Evolutionary conservation across 257 asterid genomes (phyloP).

Genomic region (Coffea canephora): DNA sequence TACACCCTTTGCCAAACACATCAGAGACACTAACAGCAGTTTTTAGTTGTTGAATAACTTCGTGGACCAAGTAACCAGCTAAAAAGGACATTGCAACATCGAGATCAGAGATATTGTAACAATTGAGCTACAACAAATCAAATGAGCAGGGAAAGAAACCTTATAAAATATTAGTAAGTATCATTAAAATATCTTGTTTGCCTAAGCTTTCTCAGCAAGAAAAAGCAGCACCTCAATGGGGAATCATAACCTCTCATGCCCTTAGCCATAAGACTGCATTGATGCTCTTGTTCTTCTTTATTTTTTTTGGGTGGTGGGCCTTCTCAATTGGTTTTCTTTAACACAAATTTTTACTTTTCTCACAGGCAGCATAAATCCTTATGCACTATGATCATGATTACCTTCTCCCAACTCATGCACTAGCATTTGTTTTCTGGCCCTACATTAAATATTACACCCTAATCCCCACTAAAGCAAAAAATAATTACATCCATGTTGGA

Average conservation of each 20-base stretch:
- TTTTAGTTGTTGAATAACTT: too few species aligned
- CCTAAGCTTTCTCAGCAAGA: neutral
- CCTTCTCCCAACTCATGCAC: slow-evolving; percentile 15
- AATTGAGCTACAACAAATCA: neutral
- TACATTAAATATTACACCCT: slow-evolving; percentile 3
- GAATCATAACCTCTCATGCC: slow-evolving; percentile 36
- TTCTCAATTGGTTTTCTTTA: neutral
- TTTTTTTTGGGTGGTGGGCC: slow-evolving; percentile 27
- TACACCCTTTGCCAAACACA: too few species aligned
- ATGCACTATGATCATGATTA: slow-evolving; percentile 24
- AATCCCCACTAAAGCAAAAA: slow-evolving; percentile 1
- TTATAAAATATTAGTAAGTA: neutral
- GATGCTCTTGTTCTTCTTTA: slow-evolving; percentile 16
- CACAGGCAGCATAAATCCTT: slow-evolving; percentile 8
- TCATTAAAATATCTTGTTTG: neutral
- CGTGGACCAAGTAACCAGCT: too few species aligned
- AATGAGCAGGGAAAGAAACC: neutral
- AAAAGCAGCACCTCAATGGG: slow-evolving; percentile 14
- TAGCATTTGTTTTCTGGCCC: neutral
- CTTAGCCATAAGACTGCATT: slow-evolving; percentile 27
- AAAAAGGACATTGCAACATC: too few species aligned
- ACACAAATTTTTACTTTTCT: neutral
- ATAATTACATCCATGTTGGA: neutral
- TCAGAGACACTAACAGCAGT: too few species aligned
- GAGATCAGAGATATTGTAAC: neutral